Percentiles rank a stretch among this genome's conserved stretches.
These are phyloP conservation scores for Boletus sp. DNA, from an alignment of 1,284 basidiomycete genomes.

Conservation along the genomic window DNA sequence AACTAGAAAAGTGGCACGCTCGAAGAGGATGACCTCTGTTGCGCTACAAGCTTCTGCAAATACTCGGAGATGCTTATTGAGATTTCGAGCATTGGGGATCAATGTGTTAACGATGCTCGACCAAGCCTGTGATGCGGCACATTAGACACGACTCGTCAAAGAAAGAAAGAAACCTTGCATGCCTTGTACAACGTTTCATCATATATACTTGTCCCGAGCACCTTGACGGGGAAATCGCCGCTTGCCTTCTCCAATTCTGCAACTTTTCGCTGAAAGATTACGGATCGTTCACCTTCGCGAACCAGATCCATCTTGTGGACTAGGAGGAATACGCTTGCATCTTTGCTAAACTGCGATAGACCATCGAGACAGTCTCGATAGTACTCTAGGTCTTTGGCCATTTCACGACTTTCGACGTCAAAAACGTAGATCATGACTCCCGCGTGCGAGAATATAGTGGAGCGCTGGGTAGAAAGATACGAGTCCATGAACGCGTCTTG, in stretches of 20 bases:
- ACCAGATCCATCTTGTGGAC: conserved; percentile 97
- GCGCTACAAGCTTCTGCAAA: conserved; percentile 86
- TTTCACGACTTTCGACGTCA: conserved; percentile 80
- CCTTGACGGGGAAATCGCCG: conserved; percentile 54
- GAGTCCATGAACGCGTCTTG: conserved; percentile 98
- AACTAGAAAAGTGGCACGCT: conserved; percentile 96
- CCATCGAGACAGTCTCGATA: conserved; percentile 85
- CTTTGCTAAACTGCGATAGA: conserved; percentile 71
- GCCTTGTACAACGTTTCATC: conserved; percentile 98
- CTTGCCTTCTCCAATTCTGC: conserved; percentile 68
- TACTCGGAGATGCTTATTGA: conserved; percentile 82
- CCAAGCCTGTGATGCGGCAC: conserved; percentile 74
- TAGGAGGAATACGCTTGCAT: conserved; percentile 86
- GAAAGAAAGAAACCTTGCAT: conserved; percentile 24
- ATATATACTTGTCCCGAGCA: conserved; percentile 97
- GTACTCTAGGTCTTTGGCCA: conserved; percentile 79
- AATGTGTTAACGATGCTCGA: conserved; percentile 96
- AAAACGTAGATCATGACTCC: conserved; percentile 99
- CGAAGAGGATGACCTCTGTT: conserved; percentile 94
- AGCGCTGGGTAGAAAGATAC: conserved; percentile 87
- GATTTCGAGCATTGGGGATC: conserved; percentile 90
- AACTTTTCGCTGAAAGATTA: conserved; percentile 66
- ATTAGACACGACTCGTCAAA: conserved; percentile 6
- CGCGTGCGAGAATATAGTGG: conserved; percentile 93
- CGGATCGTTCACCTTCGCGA: conserved; percentile 54